phyloP scores from a whole-genome alignment of 768 basidiomycete species.

The Lentinula edodes region DNA sequence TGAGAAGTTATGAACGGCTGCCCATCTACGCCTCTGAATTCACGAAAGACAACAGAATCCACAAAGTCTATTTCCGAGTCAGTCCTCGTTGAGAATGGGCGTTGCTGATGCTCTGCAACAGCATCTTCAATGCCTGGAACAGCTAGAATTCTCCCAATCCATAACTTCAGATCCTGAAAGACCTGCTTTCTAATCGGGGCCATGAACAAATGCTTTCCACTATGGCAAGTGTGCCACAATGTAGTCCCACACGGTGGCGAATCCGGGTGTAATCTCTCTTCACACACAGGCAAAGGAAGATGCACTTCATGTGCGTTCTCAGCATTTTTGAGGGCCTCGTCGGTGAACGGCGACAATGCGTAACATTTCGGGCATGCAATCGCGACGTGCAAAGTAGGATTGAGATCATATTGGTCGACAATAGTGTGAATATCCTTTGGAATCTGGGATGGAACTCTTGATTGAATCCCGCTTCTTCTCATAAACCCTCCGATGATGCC shows the following conservation, averaged over 20 bases:
- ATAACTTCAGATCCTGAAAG: neutral
- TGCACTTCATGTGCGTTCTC: neutral
- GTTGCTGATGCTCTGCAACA: neutral
- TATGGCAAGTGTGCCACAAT: neutral
- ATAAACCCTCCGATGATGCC: neutral
- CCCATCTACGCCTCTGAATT: conserved; percentile 11
- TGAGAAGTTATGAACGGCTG: conserved; percentile 11
- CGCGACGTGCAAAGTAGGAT: neutral
- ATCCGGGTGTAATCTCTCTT: neutral
- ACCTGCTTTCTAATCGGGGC: neutral
- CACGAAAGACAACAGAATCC: conserved; percentile 1
- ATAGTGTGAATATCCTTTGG: conserved; percentile 1
- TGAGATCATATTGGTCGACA: neutral
- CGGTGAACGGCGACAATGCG: neutral
- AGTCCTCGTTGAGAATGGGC: too few species aligned
- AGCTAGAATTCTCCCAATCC: neutral
- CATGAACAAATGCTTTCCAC: neutral
- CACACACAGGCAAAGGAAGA: neutral
- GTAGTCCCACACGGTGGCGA: neutral
- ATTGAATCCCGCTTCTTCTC: neutral
- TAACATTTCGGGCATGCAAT: neutral
- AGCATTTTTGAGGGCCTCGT: neutral
- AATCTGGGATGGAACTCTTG: neutral
- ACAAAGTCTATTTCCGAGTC: neutral
- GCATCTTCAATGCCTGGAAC: neutral